Base-by-base conservation (phyloP, 2,329 filamentous ascomycete genomes). In the Plectosphaerella cucumerina region DNA sequence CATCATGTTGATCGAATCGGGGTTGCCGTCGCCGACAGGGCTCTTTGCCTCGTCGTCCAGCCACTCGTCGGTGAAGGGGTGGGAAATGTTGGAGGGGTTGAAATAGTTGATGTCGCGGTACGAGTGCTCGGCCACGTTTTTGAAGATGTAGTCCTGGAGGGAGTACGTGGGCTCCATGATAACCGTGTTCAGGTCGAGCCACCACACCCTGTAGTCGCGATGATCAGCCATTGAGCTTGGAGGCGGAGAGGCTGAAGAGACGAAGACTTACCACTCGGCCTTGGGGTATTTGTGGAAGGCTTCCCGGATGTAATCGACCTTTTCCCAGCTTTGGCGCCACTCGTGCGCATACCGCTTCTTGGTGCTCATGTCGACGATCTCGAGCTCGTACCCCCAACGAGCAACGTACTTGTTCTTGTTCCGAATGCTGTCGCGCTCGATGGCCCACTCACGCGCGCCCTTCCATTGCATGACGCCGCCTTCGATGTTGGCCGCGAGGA, bases 381-480 rank as follows among this genome's bases (percentile, higher is more conserved):
- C 94, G 52, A 99, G 75, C 55, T 97, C 88, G 67, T 99, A 97
- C 14, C 94, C 94, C 92, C 94, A 97, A 66, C 80, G 81, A 33
- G 82, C 78, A 3, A 85, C 87, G 65, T 99, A 99, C 63, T 86
- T 88, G 65, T 87, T 86, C 77, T 99, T 99, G 73, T 99, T 99
- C 67, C 86, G 86, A 50, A 97, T 84, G 65, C 93, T 97, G 73
- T 97, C 92, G 67, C 94, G 81, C 72, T 99, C 94, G 62, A 97
- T 96, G 1, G 94, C 94, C 94, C 94, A 99, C 72, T 99, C 94
- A 54, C 92, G 83, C 18, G 93, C 89, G 0, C 93, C 93, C 70
- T 99, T 99, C 93, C 91, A 97, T 65, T 97, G 93, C 91, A 97
- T 97, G 8, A 99, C 94, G 61, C 94, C 94, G 53, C 94, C 94